A percentile compares a stretch with the other conserved stretches of the same genome.
Evolutionary conservation across 495 filamentous ascomycete genomes (phyloP).

Genomic region (Aspergillus avenaceus): DNA sequence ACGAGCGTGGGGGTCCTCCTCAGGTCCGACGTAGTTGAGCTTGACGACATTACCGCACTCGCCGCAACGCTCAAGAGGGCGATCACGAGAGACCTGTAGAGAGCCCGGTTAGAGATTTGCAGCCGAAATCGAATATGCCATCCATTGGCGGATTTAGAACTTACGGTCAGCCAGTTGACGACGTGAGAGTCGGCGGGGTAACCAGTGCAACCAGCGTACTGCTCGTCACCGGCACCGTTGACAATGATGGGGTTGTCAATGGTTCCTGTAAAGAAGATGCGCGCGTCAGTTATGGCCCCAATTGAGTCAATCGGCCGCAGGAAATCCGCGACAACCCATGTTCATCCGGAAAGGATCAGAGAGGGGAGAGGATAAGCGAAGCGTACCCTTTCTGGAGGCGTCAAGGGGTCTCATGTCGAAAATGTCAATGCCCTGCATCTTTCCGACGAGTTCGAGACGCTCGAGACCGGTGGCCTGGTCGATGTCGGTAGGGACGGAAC

Average conservation of each 20-base stretch:
- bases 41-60: constrained; percentile 95
- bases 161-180: constrained; percentile 84
- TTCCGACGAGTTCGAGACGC: constrained; percentile 96
- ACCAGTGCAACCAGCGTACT: constrained; percentile 95
- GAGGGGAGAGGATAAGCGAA: not conserved
- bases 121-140: not conserved
- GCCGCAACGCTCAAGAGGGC: constrained; percentile 86
- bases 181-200: constrained; percentile 86
- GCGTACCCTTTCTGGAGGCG: constrained; percentile 76
- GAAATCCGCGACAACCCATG: constrained; percentile 5
- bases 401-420: constrained; percentile 98
- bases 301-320: not conserved
- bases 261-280: constrained; percentile 62
- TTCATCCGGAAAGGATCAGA: not conserved
- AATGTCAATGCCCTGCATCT: constrained; percentile 97
- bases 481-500: constrained; percentile 86
- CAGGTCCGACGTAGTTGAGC: constrained; percentile 90
- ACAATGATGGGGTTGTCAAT: constrained; percentile 85
- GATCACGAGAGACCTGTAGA: constrained; percentile 74
- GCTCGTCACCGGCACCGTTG: constrained; percentile 87
- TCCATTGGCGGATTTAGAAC: too few relatives aligned
- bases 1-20: constrained; percentile 61
- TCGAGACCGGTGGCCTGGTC: constrained; percentile 96
- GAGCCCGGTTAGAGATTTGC: not conserved
- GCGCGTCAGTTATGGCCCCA: not conserved